A percentile compares a stretch with the other conserved stretches of the same genome.
Conservation (phyloP, 495 filamentous ascomycete species). For the Polyplosphaeria fusca region DNA sequence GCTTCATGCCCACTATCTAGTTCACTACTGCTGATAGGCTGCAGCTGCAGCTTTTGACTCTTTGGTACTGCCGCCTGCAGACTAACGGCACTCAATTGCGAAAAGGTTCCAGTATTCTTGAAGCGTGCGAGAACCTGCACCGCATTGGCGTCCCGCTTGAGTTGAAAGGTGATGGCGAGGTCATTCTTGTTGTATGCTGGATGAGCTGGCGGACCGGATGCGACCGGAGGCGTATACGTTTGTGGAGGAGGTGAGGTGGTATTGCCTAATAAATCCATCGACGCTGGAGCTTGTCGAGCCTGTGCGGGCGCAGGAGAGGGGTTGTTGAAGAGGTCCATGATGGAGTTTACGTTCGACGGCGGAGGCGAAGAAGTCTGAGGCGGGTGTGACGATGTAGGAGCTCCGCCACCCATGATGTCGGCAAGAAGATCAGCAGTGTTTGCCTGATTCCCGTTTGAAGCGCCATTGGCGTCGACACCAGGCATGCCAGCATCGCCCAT, state of each 20-base stretch:
- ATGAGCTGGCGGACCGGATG: conserved; percentile 47
- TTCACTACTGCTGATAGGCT: conserved; percentile 77
- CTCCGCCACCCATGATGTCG: conserved; percentile 71
- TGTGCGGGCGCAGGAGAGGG: conserved; percentile 25
- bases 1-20: conserved; percentile 76
- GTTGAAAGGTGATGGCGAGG: conserved; percentile 71
- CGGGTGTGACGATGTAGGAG: conserved; percentile 46
- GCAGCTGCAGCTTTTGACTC: conserved; percentile 84
- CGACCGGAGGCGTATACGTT: conserved; percentile 40
- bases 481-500: conserved; percentile 78
- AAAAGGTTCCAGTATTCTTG: conserved; percentile 65
- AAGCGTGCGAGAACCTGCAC: conserved; percentile 81
- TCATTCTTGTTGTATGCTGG: conserved; percentile 82
- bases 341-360: conserved; percentile 64
- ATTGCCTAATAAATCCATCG: conserved; percentile 47
- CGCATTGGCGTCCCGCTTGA: conserved; percentile 72
- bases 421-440: conserved; percentile 85
- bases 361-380: conserved; percentile 53
- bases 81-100: conserved; percentile 62
- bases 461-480: conserved; percentile 47
- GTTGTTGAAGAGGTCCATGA: conserved; percentile 83
- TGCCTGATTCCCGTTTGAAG: conserved; percentile 59
- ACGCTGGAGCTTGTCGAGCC: conserved; percentile 38
- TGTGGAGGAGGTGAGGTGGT: conserved; percentile 51
- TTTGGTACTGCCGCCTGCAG: conserved; percentile 95